These are phyloP conservation scores for Kwoniella botswanensis DNA, from an alignment of 768 basidiomycete genomes.

Conservation along the genomic window DNA sequence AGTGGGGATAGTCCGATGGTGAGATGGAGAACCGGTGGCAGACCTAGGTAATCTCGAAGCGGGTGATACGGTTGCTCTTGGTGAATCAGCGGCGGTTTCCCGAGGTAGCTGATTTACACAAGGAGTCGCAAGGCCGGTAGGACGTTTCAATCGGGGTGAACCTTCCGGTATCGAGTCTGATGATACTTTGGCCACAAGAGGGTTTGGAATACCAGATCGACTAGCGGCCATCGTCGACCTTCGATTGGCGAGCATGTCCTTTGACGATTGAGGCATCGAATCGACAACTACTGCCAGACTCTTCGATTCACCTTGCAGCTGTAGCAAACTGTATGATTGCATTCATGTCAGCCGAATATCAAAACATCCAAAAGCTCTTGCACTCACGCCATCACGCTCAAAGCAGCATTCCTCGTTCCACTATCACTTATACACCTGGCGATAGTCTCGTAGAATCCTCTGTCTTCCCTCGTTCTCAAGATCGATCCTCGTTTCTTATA, in stretches of 20 bases:
- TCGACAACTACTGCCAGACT: constrained; percentile 42
- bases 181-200: constrained; percentile 28
- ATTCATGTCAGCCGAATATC: constrained; percentile 21
- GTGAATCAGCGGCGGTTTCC: constrained; percentile 3
- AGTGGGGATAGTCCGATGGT: constrained; percentile 19
- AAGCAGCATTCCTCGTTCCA: constrained; percentile 81
- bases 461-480: constrained; percentile 42
- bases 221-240: constrained; percentile 44
- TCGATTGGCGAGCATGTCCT: constrained; percentile 53
- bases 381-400: constrained; percentile 77
- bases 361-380: no score
- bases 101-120: constrained; percentile 17
- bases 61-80: constrained; percentile 26
- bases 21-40: constrained; percentile 22
- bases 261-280: constrained; percentile 39
- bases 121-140: constrained; percentile 7
- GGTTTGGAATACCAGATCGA: constrained; percentile 23
- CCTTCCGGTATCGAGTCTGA: constrained; percentile 26
- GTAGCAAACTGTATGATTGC: constrained; percentile 34
- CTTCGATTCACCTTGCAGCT: constrained; percentile 45
- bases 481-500: constrained; percentile 52
- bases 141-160: constrained; percentile 27
- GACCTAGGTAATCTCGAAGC: constrained; percentile 28
- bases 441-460: constrained; percentile 44
- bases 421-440: constrained; percentile 69